phyloP scores from a whole-genome alignment of 2,329 filamentous ascomycete genomes.

The Sporothrix pallida region DNA sequence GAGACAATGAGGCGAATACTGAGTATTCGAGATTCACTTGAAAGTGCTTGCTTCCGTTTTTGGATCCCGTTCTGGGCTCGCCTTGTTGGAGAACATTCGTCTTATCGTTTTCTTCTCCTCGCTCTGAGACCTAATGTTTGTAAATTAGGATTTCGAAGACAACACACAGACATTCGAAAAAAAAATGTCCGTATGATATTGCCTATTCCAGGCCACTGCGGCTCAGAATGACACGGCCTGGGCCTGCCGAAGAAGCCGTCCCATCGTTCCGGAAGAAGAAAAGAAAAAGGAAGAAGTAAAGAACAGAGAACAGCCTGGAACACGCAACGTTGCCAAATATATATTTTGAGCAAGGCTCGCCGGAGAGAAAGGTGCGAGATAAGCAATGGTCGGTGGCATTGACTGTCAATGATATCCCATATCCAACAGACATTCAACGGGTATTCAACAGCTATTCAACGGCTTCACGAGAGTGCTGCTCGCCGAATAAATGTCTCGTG shows the following conservation, averaged over 20 bases:
- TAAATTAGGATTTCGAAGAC: neutral
- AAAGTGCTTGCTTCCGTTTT: neutral
- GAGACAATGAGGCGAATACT: neutral
- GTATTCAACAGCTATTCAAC: neutral
- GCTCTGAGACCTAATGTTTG: neutral
- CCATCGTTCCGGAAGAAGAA: neutral
- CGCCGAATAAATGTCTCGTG: neutral
- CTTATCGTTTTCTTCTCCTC: neutral
- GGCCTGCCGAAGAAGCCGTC: conserved; percentile 4
- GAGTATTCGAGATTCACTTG: neutral
- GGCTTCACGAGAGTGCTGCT: neutral
- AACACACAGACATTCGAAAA: neutral
- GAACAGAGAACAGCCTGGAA: conserved; percentile 12
- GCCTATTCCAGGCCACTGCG: neutral
- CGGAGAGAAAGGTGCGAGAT: neutral
- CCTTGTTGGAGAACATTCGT: neutral
- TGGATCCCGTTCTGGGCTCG: neutral
- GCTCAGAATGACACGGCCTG: neutral
- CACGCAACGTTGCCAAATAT: neutral
- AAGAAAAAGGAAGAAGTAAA: neutral
- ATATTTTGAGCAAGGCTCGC: too few relatives aligned
- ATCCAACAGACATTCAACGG: neutral
- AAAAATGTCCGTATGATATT: neutral
- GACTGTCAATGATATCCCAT: neutral
- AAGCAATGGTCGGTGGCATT: neutral